Evolutionary conservation across 192 early-diverging fungal species (phyloP), one percentile per base, ranked within the genome.

Genomic region (Rhizoclosmatium globosum): DNA sequence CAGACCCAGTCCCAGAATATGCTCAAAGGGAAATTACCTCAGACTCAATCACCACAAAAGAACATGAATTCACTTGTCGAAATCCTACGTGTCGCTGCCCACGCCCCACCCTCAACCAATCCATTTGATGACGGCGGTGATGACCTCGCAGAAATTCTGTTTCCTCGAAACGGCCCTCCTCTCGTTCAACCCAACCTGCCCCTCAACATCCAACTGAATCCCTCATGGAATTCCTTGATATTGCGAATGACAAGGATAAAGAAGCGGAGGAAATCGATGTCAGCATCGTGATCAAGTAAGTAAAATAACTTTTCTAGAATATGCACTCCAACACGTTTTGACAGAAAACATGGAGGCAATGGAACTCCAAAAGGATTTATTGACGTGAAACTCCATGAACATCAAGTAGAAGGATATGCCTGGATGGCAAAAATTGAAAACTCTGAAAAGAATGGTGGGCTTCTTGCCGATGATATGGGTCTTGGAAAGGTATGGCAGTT

Each of bases 391-490:
- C 31, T 71, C 15, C 48, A 71, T 38, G 69, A 71, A 71, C 69
- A 71, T 31, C 69, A 71, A 56, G 6, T 71, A 4, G 64, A 65
- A 17, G 69, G 69, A 7, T 42, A 46, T 19, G 69, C 69, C 4
- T 76, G 74, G 74, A 65, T 76, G 74, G 19, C 9, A 3, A 76
- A 76, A 65, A 76, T 76, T 65, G 74, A 76, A 50, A 13, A 76
- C 4, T 41, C 46, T 11, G 23, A 50, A 4, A 76, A 47, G 44
- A 38, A 64, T 23, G 74, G 74, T 4, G 74, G 74, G 19, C 71
- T 76, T 43, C 42, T 76, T n/a, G 74, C 74, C 13, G 74, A 76
- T 68, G 74, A 76, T 65, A 76, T 76, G 74, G 74, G 74, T 38
- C 47, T 76, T 9, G 74, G 74, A 41, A 71, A 71, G 62, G 62